Percentiles rank a stretch among this genome's conserved stretches.
These are phyloP conservation scores for Microthyrium microscopicum DNA, from an alignment of 2,329 filamentous ascomycete genomes.

Conservation along the genomic window DNA sequence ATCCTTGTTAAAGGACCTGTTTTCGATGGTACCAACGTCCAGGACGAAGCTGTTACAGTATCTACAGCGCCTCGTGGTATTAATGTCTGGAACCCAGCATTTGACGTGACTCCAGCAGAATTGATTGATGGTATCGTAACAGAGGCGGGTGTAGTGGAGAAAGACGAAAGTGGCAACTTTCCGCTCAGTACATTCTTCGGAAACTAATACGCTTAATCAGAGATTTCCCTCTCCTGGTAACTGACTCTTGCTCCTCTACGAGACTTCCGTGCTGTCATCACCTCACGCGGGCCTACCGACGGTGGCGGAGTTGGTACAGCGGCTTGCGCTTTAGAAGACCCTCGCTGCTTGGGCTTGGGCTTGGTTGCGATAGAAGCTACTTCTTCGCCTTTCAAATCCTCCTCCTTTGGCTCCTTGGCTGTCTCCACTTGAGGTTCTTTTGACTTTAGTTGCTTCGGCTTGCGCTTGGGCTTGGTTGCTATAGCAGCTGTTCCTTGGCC, in stretches of 20 bases:
- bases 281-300: too few relatives aligned
- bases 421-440: background rate
- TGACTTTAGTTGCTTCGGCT: too few relatives aligned
- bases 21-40: conserved; percentile 44
- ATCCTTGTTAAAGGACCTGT: conserved; percentile 69
- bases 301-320: too few relatives aligned
- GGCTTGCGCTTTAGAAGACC: too few relatives aligned
- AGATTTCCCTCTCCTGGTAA: conserved; percentile 3
- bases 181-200: conserved; percentile 31
- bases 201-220: too few relatives aligned
- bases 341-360: too few relatives aligned
- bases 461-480: too few relatives aligned
- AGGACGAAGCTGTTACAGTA: conserved; percentile 44
- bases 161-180: conserved; percentile 55
- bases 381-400: conserved; percentile 1
- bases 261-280: background rate
- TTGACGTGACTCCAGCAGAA: conserved; percentile 80
- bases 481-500: background rate
- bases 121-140: conserved; percentile 92
- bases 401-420: background rate
- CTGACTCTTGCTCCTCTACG: conserved; percentile 2
- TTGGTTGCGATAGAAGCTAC: background rate
- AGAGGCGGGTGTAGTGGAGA: conserved; percentile 74
- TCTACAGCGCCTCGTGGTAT: conserved; percentile 65
- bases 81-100: conserved; percentile 88